Evolutionary conservation across 495 filamentous ascomycete genomes (phyloP), one percentile per base, ranked within the genome.

Genomic region (Aspergillus sparsus): DNA sequence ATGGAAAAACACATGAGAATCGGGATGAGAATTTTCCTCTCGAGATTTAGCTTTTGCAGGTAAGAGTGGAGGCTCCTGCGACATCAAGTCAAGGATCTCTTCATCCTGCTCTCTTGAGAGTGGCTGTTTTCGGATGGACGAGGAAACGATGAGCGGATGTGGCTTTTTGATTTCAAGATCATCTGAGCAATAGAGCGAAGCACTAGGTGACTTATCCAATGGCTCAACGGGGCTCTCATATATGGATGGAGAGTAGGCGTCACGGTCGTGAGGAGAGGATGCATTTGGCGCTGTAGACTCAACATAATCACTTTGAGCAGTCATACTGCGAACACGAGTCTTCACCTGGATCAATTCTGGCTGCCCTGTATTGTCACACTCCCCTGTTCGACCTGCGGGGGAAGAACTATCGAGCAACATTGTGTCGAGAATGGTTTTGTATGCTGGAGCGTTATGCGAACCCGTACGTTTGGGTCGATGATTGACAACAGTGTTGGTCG

Each of bases 331-430:
- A 2, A 52, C 49, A 12, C 66, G 44, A 39, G 53, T 15, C 8
- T 61, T 47, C 2, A 53, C 36, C 13, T 51, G 51, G 37, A 65
- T 44, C 8, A 64, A 7, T 33, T 62, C 60, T 7, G 62, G 39
- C 9, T 65, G 62, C n/a, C 62, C 62, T 16, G 31, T 58, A 13
- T 62, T 64, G 3, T 18, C 50, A 37, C 32, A 60, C 53, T 64
- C 59, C 6, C 62, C 65, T n/a, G 65, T 58, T 34, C 60, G 60
- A 31, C 59, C 56, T 9, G 53, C n/a, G 11, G 65, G 61, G 15
- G 65, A 66, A 6, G 64, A 66, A 21, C 65, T 58, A 36, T 62
- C 61, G 16, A 64, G 55, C 36, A 67, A 32, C 18, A 63, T 16
- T 0, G 61, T 61, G 3, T 57, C 49, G 6, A 67, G 49, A 31